Base-by-base conservation (phyloP, 208 protist species). In the Leishmania tarentolae region DNA sequence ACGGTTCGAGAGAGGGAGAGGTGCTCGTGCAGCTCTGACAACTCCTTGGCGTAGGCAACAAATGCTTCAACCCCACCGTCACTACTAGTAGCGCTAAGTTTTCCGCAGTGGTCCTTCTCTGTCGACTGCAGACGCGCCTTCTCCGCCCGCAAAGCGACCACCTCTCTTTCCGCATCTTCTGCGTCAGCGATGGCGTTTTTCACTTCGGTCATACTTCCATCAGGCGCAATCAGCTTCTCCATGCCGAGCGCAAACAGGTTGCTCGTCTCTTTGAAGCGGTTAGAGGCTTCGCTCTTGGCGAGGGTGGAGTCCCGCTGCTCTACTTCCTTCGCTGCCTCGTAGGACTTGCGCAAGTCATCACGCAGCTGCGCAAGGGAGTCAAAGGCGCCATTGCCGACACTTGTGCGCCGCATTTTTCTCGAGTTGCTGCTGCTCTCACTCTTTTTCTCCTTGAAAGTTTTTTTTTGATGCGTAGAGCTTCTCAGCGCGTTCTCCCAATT, bases 21-120 rank as follows among this genome's bases (percentile, higher is more conserved):
- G 57, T 91, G 90, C 21, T 85, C 87, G 66, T 87, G 81, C 53
- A 95, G 76, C 74, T 96, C 91, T 3, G 88, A 82, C 7, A 93
- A 72, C 72, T 91, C 77, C 65, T 84, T 90, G n/a, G 77, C 75
- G 75, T 90, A 90, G 44, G 63, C 75, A 2, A 80, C 83, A 42
- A 82, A 86, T 17, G 52, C 72, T 11, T 74, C 78, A 46, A 65
- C 80, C 59, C 84, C 75, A 42, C 61, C 78, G n/a, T 76, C 76
- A 47, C 28, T 31, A 3, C 42, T 1, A 46, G 42, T n/a, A 44
- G 17, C 63, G 15, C 35, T 59, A 24, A 56, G 40, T 1, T 28
- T 50, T 31, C 42, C 8, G 37, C n/a, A 40, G 35, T 59, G 35
- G 24, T 40, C 53, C 11, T 86, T 72, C n/a, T 71, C 53, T n/a